phyloP scores from a whole-genome alignment of 2,329 filamentous ascomycete species.

The Graphilbum ipis-grandicollis region DNA sequence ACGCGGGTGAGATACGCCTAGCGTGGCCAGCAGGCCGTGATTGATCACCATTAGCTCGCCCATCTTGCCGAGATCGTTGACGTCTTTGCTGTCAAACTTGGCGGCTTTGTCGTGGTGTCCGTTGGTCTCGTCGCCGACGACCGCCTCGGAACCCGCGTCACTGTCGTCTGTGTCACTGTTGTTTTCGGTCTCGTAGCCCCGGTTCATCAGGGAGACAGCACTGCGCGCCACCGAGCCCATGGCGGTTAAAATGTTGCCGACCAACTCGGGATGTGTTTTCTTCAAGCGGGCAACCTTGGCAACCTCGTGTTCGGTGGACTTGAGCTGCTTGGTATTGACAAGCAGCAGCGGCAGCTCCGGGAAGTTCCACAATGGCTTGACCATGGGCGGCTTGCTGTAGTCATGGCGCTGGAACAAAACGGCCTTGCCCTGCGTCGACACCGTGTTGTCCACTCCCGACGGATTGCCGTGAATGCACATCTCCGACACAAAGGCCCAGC shows the following conservation, averaged over 20 bases:
- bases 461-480: conserved; percentile 97
- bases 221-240: conserved; percentile 57
- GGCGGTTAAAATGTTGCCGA: conserved; percentile 64
- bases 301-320: conserved; percentile 74
- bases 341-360: conserved; percentile 81
- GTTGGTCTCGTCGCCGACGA: too few species aligned
- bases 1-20: conserved; percentile 88
- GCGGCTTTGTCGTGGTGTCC: too few species aligned
- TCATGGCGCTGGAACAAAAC: conserved; percentile 76
- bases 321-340: conserved; percentile 75
- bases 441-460: conserved; percentile 92
- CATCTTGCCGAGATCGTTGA: conserved; percentile 46
- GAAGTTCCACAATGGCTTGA: conserved; percentile 68
- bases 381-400: conserved; percentile 58
- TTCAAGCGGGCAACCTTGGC: conserved; percentile 66
- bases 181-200: conserved; percentile 14
- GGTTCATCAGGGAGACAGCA: conserved; percentile 34
- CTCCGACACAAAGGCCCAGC: conserved; percentile 93
- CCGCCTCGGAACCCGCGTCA: neutral
- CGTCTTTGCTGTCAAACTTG: neutral
- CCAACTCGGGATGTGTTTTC: conserved; percentile 55
- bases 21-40: conserved; percentile 74
- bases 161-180: conserved; percentile 2
- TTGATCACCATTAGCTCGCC: conserved; percentile 88
- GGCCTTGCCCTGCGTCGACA: conserved; percentile 82